Evolutionary conservation across 1,284 basidiomycete genomes (phyloP).

Genomic region (Trametes polyzona): DNA sequence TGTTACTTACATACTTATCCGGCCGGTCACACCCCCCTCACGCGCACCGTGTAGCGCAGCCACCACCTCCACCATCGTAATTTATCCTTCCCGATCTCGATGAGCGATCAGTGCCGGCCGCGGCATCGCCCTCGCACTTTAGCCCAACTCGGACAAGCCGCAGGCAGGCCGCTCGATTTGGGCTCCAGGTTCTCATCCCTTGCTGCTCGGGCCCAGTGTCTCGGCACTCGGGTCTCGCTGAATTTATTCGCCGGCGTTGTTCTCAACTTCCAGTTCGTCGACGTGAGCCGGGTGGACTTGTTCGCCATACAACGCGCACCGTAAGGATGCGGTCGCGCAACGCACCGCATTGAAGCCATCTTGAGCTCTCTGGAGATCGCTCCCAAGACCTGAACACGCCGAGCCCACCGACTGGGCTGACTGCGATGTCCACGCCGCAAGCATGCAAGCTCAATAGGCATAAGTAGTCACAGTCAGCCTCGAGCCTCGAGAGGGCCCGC

Average conservation of each 20-base stretch:
- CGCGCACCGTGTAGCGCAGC: constrained; percentile 12
- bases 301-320: too few species aligned
- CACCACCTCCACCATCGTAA: constrained; percentile 21
- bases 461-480: background rate
- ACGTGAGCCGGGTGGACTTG: too few species aligned
- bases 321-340: too few species aligned
- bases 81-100: constrained; percentile 19
- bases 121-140: constrained; percentile 12
- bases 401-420: background rate
- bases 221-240: background rate
- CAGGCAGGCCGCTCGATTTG: constrained; percentile 6
- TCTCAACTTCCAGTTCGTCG: too few species aligned
- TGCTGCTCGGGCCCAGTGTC: background rate
- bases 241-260: too few species aligned
- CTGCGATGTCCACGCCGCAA: background rate
- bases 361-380: too few species aligned
- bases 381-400: too few species aligned
- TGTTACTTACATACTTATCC: background rate
- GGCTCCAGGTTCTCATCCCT: background rate
- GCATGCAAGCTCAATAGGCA: too few species aligned
- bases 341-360: background rate
- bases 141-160: constrained; percentile 17
- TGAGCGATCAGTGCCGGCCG: constrained; percentile 20
- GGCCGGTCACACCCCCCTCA: too few species aligned
- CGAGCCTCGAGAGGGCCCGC: background rate